Evolutionary conservation across 495 filamentous ascomycete genomes (phyloP).

Genomic region (Platismatia glauca): DNA sequence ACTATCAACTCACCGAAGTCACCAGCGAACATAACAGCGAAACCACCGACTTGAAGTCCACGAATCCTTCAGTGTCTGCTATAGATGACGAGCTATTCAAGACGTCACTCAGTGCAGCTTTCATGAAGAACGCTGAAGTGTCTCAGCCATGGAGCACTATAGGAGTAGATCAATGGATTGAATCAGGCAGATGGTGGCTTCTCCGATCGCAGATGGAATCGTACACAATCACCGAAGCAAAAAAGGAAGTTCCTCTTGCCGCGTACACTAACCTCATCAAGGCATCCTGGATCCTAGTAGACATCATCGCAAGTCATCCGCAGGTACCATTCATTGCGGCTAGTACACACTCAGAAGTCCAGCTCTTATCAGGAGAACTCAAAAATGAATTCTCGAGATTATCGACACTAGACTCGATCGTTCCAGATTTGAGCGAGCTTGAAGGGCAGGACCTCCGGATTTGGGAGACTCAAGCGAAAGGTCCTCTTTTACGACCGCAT

Average conservation of each 20-base stretch:
- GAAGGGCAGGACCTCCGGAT: conserved; percentile 20
- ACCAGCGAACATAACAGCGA: too few species aligned
- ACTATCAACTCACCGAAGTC: background rate
- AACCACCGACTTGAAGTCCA: background rate
- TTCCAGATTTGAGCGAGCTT: conserved; percentile 19
- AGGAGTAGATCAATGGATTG: conserved; percentile 29
- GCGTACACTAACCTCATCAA: conserved; percentile 26
- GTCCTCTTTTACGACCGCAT: conserved; percentile 9
- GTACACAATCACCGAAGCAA: background rate
- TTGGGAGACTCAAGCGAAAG: conserved; percentile 24
- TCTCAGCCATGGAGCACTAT: conserved; percentile 27
- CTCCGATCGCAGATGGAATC: conserved; percentile 23
- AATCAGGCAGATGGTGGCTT: conserved; percentile 30
- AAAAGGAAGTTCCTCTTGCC: conserved; percentile 4
- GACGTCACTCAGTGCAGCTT: conserved; percentile 10
- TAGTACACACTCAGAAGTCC: conserved; percentile 8
- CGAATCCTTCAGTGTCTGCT: conserved; percentile 4
- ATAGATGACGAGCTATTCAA: conserved; percentile 8
- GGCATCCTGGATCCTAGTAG: conserved; percentile 27
- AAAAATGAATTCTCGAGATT: conserved; percentile 9
- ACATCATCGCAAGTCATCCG: conserved; percentile 14
- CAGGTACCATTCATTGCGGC: conserved; percentile 1
- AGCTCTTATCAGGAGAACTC: conserved; percentile 3
- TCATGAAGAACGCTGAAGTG: conserved; percentile 24
- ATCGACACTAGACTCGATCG: conserved; percentile 1